phyloP scores from a whole-genome alignment of 306 rosid genomes.

The Lotus japonicus region DNA sequence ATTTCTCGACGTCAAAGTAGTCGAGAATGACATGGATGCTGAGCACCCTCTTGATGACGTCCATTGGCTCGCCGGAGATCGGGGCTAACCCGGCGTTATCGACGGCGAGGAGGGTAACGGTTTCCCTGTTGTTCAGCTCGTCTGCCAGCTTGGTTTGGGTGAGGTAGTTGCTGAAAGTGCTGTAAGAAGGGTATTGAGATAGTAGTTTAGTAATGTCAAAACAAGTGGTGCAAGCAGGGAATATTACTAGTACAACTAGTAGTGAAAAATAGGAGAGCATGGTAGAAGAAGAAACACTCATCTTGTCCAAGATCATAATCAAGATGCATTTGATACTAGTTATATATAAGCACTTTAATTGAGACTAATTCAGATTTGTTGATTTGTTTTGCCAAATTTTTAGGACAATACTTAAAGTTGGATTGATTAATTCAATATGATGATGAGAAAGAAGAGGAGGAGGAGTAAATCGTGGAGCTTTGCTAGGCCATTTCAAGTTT shows the following conservation, averaged over 20 bases:
- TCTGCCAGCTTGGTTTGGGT: constrained; percentile 23
- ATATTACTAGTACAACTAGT: neutral
- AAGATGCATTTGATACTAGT: neutral
- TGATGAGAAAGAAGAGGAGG: neutral
- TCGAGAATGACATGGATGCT: constrained; percentile 35
- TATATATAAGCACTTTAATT: neutral
- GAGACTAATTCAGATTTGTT: neutral
- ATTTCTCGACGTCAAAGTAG: constrained; percentile 16
- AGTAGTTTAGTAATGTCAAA: constrained; percentile 26
- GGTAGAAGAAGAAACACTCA: neutral
- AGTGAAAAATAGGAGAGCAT: neutral
- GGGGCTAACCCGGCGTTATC: constrained; percentile 28
- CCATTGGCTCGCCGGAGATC: constrained; percentile 31
- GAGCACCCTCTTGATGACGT: constrained; percentile 17
- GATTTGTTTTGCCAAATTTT: neutral
- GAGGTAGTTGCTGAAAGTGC: constrained; percentile 32
- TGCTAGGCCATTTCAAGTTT: constrained; percentile 7
- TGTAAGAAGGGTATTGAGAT: constrained; percentile 19
- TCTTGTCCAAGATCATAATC: neutral
- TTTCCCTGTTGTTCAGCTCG: constrained; percentile 8
- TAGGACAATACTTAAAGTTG: constrained; percentile 14
- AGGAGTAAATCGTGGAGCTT: neutral
- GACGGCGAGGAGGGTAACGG: constrained; percentile 29
- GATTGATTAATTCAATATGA: neutral
- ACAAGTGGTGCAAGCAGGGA: neutral